Conservation (phyloP, 352 stramenopile species). For the Phytophthora tentaculata region DNA sequence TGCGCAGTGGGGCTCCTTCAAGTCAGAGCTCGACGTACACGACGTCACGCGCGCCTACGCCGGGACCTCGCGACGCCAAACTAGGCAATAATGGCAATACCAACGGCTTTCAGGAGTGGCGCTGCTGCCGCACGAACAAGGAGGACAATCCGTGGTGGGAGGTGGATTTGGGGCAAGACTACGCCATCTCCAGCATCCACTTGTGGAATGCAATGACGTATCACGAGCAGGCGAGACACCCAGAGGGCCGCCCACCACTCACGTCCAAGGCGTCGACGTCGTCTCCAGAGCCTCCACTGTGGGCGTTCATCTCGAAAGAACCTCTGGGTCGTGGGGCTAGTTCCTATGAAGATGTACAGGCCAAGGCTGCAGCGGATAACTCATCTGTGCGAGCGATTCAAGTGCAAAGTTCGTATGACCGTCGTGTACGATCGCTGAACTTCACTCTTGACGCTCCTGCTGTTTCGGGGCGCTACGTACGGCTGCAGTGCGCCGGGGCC, state of each 20-base stretch:
- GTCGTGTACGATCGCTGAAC: conserved; percentile 29
- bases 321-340: conserved; percentile 28
- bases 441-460: conserved; percentile 10
- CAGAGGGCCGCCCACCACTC: conserved; percentile 44
- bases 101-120: conserved; percentile 76
- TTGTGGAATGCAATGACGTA: conserved; percentile 81
- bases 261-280: conserved; percentile 41
- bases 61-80: conserved; percentile 45
- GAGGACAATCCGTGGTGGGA: conserved; percentile 75
- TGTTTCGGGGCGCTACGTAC: conserved; percentile 57
- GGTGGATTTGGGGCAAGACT: conserved; percentile 58
- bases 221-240: conserved; percentile 63
- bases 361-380: conserved; percentile 13
- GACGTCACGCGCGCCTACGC: conserved; percentile 40
- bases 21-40: conserved; percentile 69
- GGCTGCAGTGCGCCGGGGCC: conserved; percentile 55
- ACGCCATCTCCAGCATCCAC: conserved; percentile 48
- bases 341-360: conserved; percentile 29
- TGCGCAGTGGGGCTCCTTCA: conserved; percentile 20
- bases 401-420: conserved; percentile 31
- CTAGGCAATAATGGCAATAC: conserved; percentile 72
- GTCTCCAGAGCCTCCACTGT: conserved; percentile 48
- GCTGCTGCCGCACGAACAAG: conserved; percentile 63
- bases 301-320: conserved; percentile 65
- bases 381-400: conserved; percentile 31